Conservation (phyloP, 1,284 basidiomycete species). For the Cutaneotrichosporon dermatis region DNA sequence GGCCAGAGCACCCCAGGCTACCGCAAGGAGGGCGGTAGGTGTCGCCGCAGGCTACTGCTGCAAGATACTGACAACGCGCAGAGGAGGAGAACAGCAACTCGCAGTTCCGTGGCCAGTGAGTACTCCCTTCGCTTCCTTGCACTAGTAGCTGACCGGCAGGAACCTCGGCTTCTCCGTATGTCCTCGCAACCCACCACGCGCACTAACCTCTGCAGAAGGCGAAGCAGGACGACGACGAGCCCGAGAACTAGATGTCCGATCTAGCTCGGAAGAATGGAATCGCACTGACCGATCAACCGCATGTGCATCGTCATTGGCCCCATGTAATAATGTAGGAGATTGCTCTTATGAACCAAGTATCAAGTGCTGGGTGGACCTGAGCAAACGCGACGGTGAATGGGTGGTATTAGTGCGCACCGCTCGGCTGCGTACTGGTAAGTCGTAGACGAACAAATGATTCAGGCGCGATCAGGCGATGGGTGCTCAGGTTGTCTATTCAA, state of each 20-base stretch:
- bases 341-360: not conserved
- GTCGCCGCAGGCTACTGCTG: not conserved
- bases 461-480: not conserved
- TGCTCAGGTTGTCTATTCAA: too few relatives aligned
- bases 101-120: slow-evolving; percentile 21
- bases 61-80: too few relatives aligned
- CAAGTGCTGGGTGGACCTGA: not conserved
- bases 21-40: slow-evolving; percentile 27
- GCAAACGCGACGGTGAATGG: not conserved
- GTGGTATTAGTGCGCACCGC: too few relatives aligned
- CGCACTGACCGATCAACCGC: not conserved
- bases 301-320: slow-evolving; percentile 7
- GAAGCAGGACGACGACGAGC: slow-evolving; percentile 20
- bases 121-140: not conserved
- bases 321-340: slow-evolving; percentile 7
- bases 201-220: not conserved
- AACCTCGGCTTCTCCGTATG: slow-evolving; percentile 17
- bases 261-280: not conserved
- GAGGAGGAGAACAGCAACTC: slow-evolving; percentile 6
- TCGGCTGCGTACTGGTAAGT: too few relatives aligned
- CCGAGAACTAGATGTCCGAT: slow-evolving; percentile 14
- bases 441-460: not conserved
- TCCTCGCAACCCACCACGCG: too few relatives aligned
- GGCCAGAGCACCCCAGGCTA: slow-evolving; percentile 38
- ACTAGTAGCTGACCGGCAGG: not conserved